These are phyloP conservation scores for Porcisia deanei DNA, from an alignment of 208 protist genomes.

Conservation along the genomic window DNA sequence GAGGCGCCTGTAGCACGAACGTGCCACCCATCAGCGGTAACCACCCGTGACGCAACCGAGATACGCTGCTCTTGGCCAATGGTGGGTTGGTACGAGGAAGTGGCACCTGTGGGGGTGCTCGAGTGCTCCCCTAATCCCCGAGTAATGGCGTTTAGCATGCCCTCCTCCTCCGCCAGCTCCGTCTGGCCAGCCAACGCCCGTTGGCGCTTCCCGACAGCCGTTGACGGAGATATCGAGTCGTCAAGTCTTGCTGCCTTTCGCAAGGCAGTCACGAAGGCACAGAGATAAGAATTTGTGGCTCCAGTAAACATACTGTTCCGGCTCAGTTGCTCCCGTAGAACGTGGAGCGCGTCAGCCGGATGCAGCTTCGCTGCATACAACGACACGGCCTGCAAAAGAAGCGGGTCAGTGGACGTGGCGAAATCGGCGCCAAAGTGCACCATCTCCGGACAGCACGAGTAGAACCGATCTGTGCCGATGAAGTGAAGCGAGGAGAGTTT, in stretches of 20 bases:
- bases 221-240: constrained; percentile 24
- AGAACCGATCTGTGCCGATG: constrained; percentile 69
- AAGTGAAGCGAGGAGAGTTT: constrained; percentile 88
- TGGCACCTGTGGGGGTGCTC: not conserved
- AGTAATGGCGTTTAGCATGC: constrained; percentile 46
- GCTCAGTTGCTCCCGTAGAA: constrained; percentile 41
- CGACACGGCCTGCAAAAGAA: constrained; percentile 65
- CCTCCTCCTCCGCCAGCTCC: constrained; percentile 34
- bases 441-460: constrained; percentile 55
- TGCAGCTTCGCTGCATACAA: constrained; percentile 77
- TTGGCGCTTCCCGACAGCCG: constrained; percentile 28
- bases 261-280: constrained; percentile 60
- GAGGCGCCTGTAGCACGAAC: constrained; percentile 31
- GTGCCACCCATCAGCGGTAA: constrained; percentile 72
- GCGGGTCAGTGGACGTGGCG: constrained; percentile 63
- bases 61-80: constrained; percentile 23
- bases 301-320: constrained; percentile 53
- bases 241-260: constrained; percentile 76
- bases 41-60: constrained; percentile 48
- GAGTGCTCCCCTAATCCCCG: constrained; percentile 15
- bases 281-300: constrained; percentile 51
- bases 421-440: constrained; percentile 77
- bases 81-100: not conserved
- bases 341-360: constrained; percentile 55
- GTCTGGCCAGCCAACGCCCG: constrained; percentile 28